Conservation (phyloP, 495 filamentous ascomycete genomes). For the Acidomyces sp. region DNA sequence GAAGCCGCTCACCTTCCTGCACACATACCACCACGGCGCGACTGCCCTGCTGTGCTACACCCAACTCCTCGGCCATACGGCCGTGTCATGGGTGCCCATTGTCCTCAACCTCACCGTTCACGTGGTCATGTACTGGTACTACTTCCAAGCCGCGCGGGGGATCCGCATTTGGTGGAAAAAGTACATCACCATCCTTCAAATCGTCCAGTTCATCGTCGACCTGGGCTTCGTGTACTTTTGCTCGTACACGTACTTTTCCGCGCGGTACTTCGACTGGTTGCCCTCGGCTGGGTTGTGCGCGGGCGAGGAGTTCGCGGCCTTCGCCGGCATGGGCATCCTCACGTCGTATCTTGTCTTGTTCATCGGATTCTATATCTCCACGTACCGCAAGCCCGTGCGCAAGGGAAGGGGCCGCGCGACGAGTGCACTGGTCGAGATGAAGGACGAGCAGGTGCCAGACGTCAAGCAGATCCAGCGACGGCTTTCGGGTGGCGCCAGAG, state of each 20-base stretch:
- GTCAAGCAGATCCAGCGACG: constrained; percentile 27
- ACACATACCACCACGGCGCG: constrained; percentile 76
- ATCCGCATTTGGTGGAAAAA: constrained; percentile 83
- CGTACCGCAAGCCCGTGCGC: constrained; percentile 64
- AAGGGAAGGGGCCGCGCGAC: constrained; percentile 29
- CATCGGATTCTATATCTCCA: constrained; percentile 97
- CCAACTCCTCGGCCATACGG: constrained; percentile 64
- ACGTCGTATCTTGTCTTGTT: constrained; percentile 92
- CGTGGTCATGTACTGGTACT: constrained; percentile 60
- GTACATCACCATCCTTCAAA: constrained; percentile 78
- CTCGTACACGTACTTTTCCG: constrained; percentile 44
- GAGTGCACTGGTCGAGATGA: constrained; percentile 33
- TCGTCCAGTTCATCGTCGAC: constrained; percentile 69
- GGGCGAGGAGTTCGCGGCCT: constrained; percentile 94
- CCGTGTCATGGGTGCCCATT: constrained; percentile 69
- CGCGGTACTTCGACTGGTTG: constrained; percentile 75
- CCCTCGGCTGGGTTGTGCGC: constrained; percentile 77
- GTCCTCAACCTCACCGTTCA: constrained; percentile 66
- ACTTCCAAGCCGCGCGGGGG: constrained; percentile 74
- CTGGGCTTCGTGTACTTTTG: constrained; percentile 42
- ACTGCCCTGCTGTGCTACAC: constrained; percentile 79
- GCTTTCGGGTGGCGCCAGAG: constrained; percentile 9
- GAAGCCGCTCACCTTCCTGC: constrained; percentile 76
- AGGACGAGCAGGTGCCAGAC: constrained; percentile 34
- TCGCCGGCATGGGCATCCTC: constrained; percentile 82